Percentiles rank a stretch among this genome's conserved stretches.
Conservation (phyloP, 2,329 filamentous ascomycete genomes). For the Herpotrichia juniperi region DNA sequence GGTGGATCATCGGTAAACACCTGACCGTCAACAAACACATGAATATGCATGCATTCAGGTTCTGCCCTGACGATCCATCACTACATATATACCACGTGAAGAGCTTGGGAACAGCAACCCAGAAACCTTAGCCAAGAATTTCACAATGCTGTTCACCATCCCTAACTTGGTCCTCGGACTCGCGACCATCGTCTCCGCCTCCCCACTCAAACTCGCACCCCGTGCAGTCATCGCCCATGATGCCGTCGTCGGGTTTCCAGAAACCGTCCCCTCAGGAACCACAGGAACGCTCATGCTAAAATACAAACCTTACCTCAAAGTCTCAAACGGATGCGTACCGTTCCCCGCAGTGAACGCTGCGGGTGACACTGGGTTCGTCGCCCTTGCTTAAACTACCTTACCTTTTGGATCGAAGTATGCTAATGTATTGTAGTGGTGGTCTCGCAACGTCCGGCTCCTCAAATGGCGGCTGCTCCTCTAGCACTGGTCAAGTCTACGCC, state of each 20-base stretch:
- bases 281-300: constrained; percentile 58
- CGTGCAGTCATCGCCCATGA: constrained; percentile 54
- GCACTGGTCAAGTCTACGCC: constrained; percentile 59
- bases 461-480: constrained; percentile 49
- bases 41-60: too few species aligned
- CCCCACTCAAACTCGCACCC: constrained; percentile 33
- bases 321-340: constrained; percentile 66
- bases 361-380: constrained; percentile 63
- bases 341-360: constrained; percentile 65
- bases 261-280: constrained; percentile 58
- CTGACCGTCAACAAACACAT: too few species aligned
- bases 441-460: constrained; percentile 49
- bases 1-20: not conserved
- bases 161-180: constrained; percentile 29
- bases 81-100: not conserved
- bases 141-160: constrained; percentile 31
- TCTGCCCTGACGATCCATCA: not conserved
- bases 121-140: not conserved
- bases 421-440: constrained; percentile 47
- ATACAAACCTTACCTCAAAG: constrained; percentile 62
- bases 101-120: not conserved
- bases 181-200: constrained; percentile 25
- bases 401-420: not conserved
- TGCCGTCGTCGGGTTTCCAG: constrained; percentile 59
- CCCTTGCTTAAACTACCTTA: too few species aligned